A percentile compares a stretch with the other conserved stretches of the same genome.
Evolutionary conservation across 805 yeast genomes (phyloP).

Genomic region (Monosporozyma servazzii): DNA sequence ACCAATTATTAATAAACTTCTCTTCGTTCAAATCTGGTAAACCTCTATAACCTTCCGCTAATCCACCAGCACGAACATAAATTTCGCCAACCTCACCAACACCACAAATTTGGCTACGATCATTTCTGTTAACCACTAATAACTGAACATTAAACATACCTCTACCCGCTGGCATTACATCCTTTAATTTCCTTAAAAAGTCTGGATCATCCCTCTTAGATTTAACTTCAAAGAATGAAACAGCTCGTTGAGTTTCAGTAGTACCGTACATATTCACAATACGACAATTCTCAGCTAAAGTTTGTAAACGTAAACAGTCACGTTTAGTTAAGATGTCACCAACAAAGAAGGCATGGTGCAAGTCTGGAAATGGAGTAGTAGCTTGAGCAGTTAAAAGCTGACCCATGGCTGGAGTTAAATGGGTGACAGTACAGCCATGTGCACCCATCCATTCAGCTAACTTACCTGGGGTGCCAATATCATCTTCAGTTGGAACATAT

Average conservation of each 20-base stretch:
- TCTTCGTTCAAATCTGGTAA: constrained; percentile 80
- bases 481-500: constrained; percentile 91
- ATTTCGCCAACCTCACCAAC: constrained; percentile 99
- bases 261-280: constrained; percentile 99
- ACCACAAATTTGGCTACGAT: constrained; percentile 86
- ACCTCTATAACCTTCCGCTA: constrained; percentile 92
- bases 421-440: constrained; percentile 90
- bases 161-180: constrained; percentile 95
- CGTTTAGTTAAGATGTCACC: constrained; percentile 97
- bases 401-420: constrained; percentile 99
- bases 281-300: constrained; percentile 78
- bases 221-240: constrained; percentile 83
- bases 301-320: constrained; percentile 88
- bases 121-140: constrained; percentile 85
- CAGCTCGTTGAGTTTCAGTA: constrained; percentile 98
- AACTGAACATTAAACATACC: constrained; percentile 96
- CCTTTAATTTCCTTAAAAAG: constrained; percentile 78
- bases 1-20: constrained; percentile 91
- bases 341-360: constrained; percentile 95
- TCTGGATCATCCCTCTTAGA: constrained; percentile 58
- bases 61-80: constrained; percentile 95
- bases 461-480: constrained; percentile 96
- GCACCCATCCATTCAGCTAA: constrained; percentile 95
- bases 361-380: constrained; percentile 66
- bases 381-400: constrained; percentile 95